Conservation (phyloP, 306 rosid species). For the Trifolium subterraneum region DNA sequence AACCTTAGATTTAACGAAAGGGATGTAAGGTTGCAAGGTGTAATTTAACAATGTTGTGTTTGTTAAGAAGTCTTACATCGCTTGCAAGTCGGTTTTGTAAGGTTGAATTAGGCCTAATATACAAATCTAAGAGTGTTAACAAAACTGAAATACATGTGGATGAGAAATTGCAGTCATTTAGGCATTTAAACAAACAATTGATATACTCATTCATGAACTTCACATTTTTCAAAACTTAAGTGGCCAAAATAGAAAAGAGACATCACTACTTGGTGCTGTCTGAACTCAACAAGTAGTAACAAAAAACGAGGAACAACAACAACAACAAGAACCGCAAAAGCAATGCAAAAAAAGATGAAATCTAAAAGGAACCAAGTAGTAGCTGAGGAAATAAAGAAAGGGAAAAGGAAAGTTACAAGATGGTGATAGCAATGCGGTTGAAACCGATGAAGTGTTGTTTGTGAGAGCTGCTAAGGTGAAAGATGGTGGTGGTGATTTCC, state of each 20-base stretch:
- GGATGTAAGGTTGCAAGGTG: not conserved
- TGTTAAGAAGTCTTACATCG: too few relatives aligned
- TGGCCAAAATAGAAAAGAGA: too few relatives aligned
- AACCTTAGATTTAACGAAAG: not conserved
- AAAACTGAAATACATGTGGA: not conserved
- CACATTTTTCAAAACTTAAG: not conserved
- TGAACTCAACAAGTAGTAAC: not conserved
- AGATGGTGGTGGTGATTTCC: not conserved
- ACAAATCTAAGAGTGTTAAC: too few relatives aligned
- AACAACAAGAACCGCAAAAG: not conserved
- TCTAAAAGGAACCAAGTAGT: slow-evolving; percentile 1
- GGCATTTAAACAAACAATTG: slow-evolving; percentile 38
- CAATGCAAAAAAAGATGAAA: not conserved
- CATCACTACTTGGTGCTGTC: too few relatives aligned
- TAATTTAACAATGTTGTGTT: not conserved
- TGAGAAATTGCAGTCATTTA: not conserved
- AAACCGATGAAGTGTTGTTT: not conserved
- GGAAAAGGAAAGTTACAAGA: slow-evolving; percentile 6
- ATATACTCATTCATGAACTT: not conserved
- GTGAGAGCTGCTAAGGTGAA: too few relatives aligned
- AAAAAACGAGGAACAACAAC: not conserved
- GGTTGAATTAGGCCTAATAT: too few relatives aligned
- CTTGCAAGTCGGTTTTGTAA: too few relatives aligned
- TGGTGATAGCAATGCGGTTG: not conserved
- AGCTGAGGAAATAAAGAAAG: slow-evolving; percentile 4